Percentiles rank a stretch among this genome's conserved stretches.
These are phyloP conservation scores for Leccinum pallidistipes DNA, from an alignment of 1,284 basidiomycete species.

Conservation along the genomic window DNA sequence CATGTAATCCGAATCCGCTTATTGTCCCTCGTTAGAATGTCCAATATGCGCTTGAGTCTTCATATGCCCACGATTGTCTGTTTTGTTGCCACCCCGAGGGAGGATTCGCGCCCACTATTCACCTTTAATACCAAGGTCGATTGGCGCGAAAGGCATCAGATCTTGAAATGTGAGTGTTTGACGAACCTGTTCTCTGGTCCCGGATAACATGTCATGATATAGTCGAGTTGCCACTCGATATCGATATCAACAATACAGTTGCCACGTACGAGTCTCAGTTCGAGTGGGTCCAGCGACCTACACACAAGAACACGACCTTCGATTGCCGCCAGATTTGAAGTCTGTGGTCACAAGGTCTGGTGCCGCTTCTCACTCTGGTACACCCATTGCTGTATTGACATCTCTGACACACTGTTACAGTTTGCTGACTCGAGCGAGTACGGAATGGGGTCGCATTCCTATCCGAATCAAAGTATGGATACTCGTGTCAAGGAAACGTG, in stretches of 20 bases:
- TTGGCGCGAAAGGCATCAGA: slow-evolving; percentile 90
- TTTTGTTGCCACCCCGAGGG: slow-evolving; percentile 56
- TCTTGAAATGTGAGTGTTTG: slow-evolving; percentile 76
- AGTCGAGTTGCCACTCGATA: slow-evolving; percentile 90
- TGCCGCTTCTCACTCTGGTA: background rate
- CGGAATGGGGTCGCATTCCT: slow-evolving; percentile 90
- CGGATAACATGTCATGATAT: slow-evolving; percentile 5
- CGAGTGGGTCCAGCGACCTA: slow-evolving; percentile 57
- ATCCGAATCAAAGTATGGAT: slow-evolving; percentile 94
- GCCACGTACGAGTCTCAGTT: slow-evolving; percentile 96
- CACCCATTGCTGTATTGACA: background rate
- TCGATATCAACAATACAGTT: slow-evolving; percentile 75
- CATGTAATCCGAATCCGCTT: slow-evolving; percentile 52
- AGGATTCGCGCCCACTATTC: slow-evolving; percentile 74
- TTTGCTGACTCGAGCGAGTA: slow-evolving; percentile 87
- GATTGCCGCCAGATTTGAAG: slow-evolving; percentile 78
- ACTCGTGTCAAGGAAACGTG: slow-evolving; percentile 79
- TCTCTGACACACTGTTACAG: slow-evolving; percentile 36
- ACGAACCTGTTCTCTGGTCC: background rate
- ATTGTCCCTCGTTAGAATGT: background rate
- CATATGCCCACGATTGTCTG: background rate
- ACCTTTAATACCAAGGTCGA: slow-evolving; percentile 85
- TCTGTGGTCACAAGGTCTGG: slow-evolving; percentile 76
- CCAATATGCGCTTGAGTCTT: background rate
- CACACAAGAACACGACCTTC: slow-evolving; percentile 86